A percentile compares a stretch with the other conserved stretches of the same genome.
Conservation (phyloP, 495 filamentous ascomycete species). For the Penicillium tannophilum region DNA sequence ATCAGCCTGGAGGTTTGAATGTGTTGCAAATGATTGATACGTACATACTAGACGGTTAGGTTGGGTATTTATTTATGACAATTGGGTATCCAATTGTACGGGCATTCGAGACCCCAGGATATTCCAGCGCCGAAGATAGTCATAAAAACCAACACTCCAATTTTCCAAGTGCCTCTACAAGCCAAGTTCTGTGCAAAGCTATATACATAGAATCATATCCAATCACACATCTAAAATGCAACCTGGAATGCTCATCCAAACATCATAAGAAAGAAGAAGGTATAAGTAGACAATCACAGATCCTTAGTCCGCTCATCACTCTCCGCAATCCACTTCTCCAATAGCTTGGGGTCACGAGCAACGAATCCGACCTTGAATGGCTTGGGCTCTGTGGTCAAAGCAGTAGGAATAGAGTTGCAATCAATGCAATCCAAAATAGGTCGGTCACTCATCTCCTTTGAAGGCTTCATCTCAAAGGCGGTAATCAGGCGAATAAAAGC, state of each 20-base stretch:
- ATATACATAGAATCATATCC: neutral
- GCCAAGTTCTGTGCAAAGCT: neutral
- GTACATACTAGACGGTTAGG: too few relatives aligned
- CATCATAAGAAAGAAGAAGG: neutral
- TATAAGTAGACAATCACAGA: constrained; percentile 30
- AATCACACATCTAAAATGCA: neutral
- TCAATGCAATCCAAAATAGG: constrained; percentile 63
- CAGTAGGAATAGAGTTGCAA: constrained; percentile 64
- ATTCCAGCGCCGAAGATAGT: neutral
- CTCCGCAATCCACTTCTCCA: constrained; percentile 55
- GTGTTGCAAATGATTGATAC: too few relatives aligned
- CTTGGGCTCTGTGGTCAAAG: constrained; percentile 71
- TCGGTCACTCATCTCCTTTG: constrained; percentile 41
- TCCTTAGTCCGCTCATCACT: constrained; percentile 62
- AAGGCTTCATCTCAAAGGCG: constrained; percentile 59
- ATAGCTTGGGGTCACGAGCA: constrained; percentile 43
- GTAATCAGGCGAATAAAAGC: constrained; percentile 69
- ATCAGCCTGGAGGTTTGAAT: too few relatives aligned
- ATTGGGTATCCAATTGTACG: too few relatives aligned
- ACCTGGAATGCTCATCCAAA: neutral
- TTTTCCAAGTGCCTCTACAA: neutral
- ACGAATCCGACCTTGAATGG: constrained; percentile 63
- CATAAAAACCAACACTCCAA: neutral
- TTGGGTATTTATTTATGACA: too few relatives aligned
- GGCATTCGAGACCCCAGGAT: neutral